Percentiles rank a stretch among this genome's conserved stretches.
These are phyloP conservation scores for Pleurotus salmoneostramineus DNA, from an alignment of 768 basidiomycete genomes.

Conservation along the genomic window DNA sequence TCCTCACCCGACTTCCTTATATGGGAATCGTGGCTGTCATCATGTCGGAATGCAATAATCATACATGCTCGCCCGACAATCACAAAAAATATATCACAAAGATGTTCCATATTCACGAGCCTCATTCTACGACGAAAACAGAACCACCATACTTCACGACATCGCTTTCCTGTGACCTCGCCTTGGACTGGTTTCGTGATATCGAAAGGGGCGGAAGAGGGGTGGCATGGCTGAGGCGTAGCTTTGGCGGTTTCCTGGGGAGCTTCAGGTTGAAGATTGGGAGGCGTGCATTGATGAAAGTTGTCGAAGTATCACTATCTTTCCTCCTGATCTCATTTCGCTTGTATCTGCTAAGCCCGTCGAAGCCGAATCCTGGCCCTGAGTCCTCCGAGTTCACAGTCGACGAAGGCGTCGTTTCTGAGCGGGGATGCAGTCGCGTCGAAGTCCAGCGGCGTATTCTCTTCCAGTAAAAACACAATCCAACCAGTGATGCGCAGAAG, in stretches of 20 bases:
- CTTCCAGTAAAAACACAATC: slow-evolving; percentile 13
- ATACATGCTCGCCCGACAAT: background rate
- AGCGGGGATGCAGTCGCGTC: background rate
- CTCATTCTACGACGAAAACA: background rate
- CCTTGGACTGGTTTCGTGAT: background rate
- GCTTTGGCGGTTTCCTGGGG: slow-evolving; percentile 16
- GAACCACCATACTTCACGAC: background rate
- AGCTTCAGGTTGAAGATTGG: slow-evolving; percentile 1
- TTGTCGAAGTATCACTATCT: slow-evolving; percentile 11
- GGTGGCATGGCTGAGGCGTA: slow-evolving; percentile 5
- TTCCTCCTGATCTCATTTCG: slow-evolving; percentile 10
- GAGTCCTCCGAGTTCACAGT: slow-evolving; percentile 9
- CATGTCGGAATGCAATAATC: background rate
- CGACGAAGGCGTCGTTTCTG: background rate
- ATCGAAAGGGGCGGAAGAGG: slow-evolving; percentile 6
- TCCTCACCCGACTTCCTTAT: background rate
- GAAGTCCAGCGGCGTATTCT: background rate
- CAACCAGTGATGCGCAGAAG: slow-evolving; percentile 12
- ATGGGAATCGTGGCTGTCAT: background rate
- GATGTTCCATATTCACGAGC: background rate
- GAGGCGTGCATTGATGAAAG: no score
- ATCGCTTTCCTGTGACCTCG: slow-evolving; percentile 2
- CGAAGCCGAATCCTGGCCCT: slow-evolving; percentile 18
- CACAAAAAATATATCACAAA: background rate
- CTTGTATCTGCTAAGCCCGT: slow-evolving; percentile 17